Evolutionary conservation across 345 rosid species (phyloP), one percentile per base, ranked within the genome.

Genomic region (Theobroma cacao): DNA sequence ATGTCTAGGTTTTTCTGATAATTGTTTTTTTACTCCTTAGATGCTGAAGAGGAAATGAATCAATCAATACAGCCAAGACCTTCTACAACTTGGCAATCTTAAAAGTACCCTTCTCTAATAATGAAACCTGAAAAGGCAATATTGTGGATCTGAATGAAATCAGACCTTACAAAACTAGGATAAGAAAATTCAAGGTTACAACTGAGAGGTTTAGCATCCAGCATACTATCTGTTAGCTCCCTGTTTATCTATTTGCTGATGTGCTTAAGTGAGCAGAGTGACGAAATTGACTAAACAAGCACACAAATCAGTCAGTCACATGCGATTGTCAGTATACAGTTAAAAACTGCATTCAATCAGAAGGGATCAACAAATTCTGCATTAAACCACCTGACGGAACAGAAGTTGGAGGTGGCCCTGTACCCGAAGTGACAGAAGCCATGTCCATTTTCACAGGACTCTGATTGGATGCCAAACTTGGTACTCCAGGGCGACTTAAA

Each of bases 381-480:
- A 78, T 59, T n/a, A 79, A 61, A 80, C 24, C 82, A 94, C 94
- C 98, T 89, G 95, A 78, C 63, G 91, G 80, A 85, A 90, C 85
- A 73, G 89, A 84, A 41, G 91, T 77, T 81, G 88, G 85, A 79
- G 91, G 83, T 70, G 89, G 92, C 72, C 87, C 94, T 72, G 95
- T 80, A 77, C 86, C 94, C 48, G 94, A 79, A 82, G 86, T 85
- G 78, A 88, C 87, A 72, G 93, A 82, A 84, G 92, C 75, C 79
- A 91, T 88, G 89, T 91, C 99, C 90, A 90, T 80, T 86, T 96
- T 96, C 38, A 91, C 84, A 63, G 98, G 89, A 85, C 92, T 89
- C 82, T 88, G 97, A 77, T 80, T 92, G 71, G 92, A 77, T 69
- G 92, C 77, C 85, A 94, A 79, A 88, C 78, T 90, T 76, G 93